phyloP scores from a whole-genome alignment of 2,329 filamentous ascomycete genomes.

The Myrmaecium sp. region DNA sequence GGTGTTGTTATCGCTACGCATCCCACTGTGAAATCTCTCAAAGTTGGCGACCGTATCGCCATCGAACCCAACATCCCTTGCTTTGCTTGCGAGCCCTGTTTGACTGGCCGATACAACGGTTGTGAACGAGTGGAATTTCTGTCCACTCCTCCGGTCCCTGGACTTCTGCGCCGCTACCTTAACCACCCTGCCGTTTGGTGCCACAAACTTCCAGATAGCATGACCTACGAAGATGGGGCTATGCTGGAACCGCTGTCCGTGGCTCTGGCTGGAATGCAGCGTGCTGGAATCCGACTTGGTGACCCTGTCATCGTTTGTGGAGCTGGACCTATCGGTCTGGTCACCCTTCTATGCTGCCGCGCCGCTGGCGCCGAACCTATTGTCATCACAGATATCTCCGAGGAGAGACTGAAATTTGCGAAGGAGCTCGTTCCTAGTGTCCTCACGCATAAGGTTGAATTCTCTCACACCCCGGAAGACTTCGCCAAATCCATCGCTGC shows the following conservation, averaged over 20 bases:
- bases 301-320: conserved; percentile 83
- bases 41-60: conserved; percentile 78
- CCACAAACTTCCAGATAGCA: conserved; percentile 74
- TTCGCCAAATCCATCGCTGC: conserved; percentile 51
- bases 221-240: conserved; percentile 83
- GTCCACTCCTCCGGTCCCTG: conserved; percentile 77
- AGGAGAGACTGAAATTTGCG: conserved; percentile 68
- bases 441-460: conserved; percentile 62
- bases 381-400: conserved; percentile 88
- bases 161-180: conserved; percentile 78
- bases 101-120: conserved; percentile 88
- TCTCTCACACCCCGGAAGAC: conserved; percentile 46
- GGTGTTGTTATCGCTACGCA: conserved; percentile 68
- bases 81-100: conserved; percentile 74
- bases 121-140: conserved; percentile 76
- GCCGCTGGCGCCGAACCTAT: conserved; percentile 82
- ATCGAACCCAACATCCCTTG: conserved; percentile 92
- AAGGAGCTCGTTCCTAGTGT: conserved; percentile 66
- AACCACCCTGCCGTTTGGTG: conserved; percentile 92
- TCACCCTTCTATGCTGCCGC: conserved; percentile 67
- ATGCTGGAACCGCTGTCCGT: conserved; percentile 83
- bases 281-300: conserved; percentile 63
- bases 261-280: conserved; percentile 72
- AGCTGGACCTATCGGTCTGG: conserved; percentile 83
- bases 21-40: conserved; percentile 59